These are phyloP conservation scores for Haplosporangium sp. DNA, from an alignment of 371 early-diverging fungal species.

Conservation along the genomic window DNA sequence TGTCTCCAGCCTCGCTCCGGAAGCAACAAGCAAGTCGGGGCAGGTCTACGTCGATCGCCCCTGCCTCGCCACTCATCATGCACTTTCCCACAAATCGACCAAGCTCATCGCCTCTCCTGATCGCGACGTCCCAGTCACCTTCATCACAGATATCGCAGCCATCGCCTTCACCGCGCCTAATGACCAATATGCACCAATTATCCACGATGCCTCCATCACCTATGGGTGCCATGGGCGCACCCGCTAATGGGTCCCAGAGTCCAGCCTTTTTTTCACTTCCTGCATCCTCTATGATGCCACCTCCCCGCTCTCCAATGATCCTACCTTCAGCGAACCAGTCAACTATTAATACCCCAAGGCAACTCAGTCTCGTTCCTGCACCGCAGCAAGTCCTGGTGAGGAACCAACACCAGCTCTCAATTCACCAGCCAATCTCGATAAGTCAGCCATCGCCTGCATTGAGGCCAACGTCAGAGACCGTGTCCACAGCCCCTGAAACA, in stretches of 20 bases:
- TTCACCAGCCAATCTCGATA: conserved; percentile 35
- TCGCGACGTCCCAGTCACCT: conserved; percentile 38
- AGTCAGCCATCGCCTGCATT: conserved; percentile 30
- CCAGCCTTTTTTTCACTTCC: conserved; percentile 50
- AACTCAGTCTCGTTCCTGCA: conserved; percentile 23
- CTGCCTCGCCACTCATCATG: conserved; percentile 51
- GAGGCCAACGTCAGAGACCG: conserved; percentile 9
- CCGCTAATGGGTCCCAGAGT: conserved; percentile 28
- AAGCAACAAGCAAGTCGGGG: conserved; percentile 35
- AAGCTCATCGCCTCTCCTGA: conserved; percentile 44
- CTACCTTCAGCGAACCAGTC: conserved; percentile 35
- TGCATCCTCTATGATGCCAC: conserved; percentile 55
- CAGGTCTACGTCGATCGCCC: conserved; percentile 39
- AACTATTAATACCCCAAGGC: conserved; percentile 27
- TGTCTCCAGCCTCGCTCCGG: conserved; percentile 51
- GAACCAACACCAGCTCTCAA: conserved; percentile 44
- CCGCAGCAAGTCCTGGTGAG: conserved; percentile 31
- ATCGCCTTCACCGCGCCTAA: conserved; percentile 45
- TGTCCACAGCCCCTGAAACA: background rate
- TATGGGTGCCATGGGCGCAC: conserved; percentile 12
- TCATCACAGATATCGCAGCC: conserved; percentile 20
- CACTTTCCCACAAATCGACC: conserved; percentile 48
- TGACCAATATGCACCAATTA: conserved; percentile 51
- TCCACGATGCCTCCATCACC: conserved; percentile 52
- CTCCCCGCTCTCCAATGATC: conserved; percentile 53